Percentiles rank a stretch among this genome's conserved stretches.
phyloP scores from a whole-genome alignment of 495 filamentous ascomycete species.

The Cladorrhinum samala region DNA sequence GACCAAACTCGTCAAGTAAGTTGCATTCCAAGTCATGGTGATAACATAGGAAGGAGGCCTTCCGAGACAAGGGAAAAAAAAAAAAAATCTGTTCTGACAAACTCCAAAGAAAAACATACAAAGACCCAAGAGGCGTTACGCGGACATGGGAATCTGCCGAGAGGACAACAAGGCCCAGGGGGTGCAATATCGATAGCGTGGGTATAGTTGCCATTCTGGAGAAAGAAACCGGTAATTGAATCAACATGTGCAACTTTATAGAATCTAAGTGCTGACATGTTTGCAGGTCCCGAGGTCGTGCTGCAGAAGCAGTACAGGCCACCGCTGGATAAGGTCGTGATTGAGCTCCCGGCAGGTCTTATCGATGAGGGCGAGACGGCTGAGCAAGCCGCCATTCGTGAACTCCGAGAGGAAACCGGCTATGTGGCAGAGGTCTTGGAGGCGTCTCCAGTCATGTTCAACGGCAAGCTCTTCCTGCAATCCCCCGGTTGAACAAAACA shows the following conservation, averaged over 20 bases:
- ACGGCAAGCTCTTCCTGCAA: constrained; percentile 48
- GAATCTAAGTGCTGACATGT: neutral
- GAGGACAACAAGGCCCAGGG: constrained; percentile 62
- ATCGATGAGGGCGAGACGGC: constrained; percentile 77
- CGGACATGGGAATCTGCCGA: constrained; percentile 82
- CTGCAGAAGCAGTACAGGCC: constrained; percentile 87
- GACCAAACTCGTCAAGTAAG: constrained; percentile 48
- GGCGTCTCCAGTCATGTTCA: constrained; percentile 76
- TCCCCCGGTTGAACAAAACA: too few relatives aligned
- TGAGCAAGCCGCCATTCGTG: constrained; percentile 74
- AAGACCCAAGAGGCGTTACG: constrained; percentile 59
- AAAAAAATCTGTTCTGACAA: too few relatives aligned
- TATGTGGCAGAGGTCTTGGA: constrained; percentile 67
- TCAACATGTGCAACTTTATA: neutral
- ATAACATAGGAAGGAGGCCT: too few relatives aligned
- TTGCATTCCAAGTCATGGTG: too few relatives aligned
- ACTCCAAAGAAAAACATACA: constrained; percentile 60
- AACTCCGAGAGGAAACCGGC: constrained; percentile 91
- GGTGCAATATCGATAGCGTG: constrained; percentile 75
- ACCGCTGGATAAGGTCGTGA: constrained; percentile 67
- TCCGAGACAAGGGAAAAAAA: too few relatives aligned
- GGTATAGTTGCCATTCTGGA: constrained; percentile 84
- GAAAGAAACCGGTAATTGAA: constrained; percentile 53
- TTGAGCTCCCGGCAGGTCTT: constrained; percentile 83
- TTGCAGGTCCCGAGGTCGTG: constrained; percentile 61